phyloP scores from a whole-genome alignment of 139 green algal species.

The Astrephomene gubernaculifera region DNA sequence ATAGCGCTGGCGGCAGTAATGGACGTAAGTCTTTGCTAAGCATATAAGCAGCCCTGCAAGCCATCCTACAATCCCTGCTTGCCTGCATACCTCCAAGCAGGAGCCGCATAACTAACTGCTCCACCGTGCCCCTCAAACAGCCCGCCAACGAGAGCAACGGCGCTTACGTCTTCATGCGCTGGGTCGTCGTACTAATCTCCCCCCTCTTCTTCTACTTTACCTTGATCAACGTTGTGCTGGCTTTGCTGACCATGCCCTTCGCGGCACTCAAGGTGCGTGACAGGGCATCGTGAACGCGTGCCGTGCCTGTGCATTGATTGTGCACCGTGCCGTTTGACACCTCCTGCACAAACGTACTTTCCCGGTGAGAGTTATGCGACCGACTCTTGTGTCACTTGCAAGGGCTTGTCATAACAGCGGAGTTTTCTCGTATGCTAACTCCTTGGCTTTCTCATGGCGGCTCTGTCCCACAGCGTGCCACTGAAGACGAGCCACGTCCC shows the following conservation, averaged over 20 bases:
- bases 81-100: background rate
- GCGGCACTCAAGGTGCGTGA: background rate
- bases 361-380: too few relatives aligned
- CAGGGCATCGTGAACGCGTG: background rate
- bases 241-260: constrained; percentile 5
- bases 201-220: constrained; percentile 1
- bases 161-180: background rate
- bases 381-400: too few relatives aligned
- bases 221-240: constrained; percentile 25
- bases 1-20: background rate
- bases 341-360: background rate
- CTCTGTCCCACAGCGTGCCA: background rate
- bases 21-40: background rate
- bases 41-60: background rate
- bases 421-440: background rate
- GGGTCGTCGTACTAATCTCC: background rate
- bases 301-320: background rate
- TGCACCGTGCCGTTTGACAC: background rate
- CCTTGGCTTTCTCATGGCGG: background rate
- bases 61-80: background rate
- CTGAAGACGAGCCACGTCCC: background rate
- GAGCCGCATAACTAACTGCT: background rate
- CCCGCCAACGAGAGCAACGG: background rate
- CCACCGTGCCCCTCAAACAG: background rate
- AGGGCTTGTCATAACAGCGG: background rate